A percentile compares a stretch with the other conserved stretches of the same genome.
These are phyloP conservation scores for Straminergon stramineum DNA, from an alignment of 225 moss, liverwort and hornwort species.

Conservation along the genomic window DNA sequence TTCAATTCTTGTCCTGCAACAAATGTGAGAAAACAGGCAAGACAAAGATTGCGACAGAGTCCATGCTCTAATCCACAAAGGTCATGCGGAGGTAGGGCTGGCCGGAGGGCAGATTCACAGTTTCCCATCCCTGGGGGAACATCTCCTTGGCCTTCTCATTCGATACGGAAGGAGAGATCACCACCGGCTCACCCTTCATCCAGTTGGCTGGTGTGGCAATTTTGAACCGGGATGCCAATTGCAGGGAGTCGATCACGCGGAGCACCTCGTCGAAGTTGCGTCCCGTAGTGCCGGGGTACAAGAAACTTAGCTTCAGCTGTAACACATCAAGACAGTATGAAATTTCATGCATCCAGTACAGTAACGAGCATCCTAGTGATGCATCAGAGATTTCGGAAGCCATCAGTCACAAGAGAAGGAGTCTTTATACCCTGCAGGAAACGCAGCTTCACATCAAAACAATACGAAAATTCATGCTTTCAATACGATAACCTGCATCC, in stretches of 20 bases:
- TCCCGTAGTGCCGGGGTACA: constrained; percentile 52
- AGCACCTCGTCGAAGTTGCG: constrained; percentile 57
- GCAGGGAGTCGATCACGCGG: constrained; percentile 49
- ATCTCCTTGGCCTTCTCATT: constrained; percentile 29
- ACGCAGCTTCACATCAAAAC: constrained; percentile 6
- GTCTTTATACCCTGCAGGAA: not conserved
- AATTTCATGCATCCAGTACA: not conserved
- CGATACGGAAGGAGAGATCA: constrained; percentile 42
- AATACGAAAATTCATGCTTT: not conserved
- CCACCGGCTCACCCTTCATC: constrained; percentile 39
- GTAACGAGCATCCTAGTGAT: not conserved
- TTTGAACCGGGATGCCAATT: constrained; percentile 22
- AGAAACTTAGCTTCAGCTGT: constrained; percentile 54
- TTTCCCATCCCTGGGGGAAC: constrained; percentile 51
- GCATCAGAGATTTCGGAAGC: not conserved
- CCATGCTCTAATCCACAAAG: constrained; percentile 11
- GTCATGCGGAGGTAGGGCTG: constrained; percentile 42
- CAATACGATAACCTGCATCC: not conserved
- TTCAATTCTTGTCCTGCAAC: not conserved
- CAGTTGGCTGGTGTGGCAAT: constrained; percentile 56
- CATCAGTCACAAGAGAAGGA: not conserved
- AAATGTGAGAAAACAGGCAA: not conserved
- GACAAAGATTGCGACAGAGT: not conserved
- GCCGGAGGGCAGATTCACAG: constrained; percentile 34
- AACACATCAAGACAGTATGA: not conserved